Conservation (phyloP, 2,329 filamentous ascomycete species). For the Ophiostoma populinum region DNA sequence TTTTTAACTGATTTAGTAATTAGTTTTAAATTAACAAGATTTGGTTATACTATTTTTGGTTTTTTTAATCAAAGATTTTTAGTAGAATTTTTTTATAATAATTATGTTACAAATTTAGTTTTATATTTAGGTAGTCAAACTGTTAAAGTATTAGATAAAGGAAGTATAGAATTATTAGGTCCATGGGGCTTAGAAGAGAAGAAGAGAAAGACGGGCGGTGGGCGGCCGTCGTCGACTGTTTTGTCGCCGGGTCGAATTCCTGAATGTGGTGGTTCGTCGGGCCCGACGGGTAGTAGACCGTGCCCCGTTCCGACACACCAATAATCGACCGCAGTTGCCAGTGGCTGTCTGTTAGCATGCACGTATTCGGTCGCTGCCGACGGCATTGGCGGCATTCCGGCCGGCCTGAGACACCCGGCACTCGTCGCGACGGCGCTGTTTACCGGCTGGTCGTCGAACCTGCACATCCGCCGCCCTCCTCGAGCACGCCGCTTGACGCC, state of each 20-base stretch:
- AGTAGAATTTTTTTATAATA: slow-evolving; percentile 17
- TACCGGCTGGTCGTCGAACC: no score
- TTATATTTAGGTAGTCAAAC: slow-evolving; percentile 20
- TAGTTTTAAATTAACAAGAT: slow-evolving; percentile 13
- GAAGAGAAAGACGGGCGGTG: no score
- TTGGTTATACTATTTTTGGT: slow-evolving; percentile 17
- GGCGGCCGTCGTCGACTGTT: slow-evolving; percentile 56
- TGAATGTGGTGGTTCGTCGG: slow-evolving; percentile 47
- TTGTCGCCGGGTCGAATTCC: slow-evolving; percentile 49
- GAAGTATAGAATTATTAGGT: slow-evolving; percentile 13
- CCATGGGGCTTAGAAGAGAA: slow-evolving; percentile 11
- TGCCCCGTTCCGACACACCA: slow-evolving; percentile 57
- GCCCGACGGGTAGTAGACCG: slow-evolving; percentile 73
- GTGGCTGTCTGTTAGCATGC: slow-evolving; percentile 39
- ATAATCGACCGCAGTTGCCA: slow-evolving; percentile 85
- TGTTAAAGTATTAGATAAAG: slow-evolving; percentile 17
- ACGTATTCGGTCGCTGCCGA: no score
- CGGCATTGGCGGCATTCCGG: no score
- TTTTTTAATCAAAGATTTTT: slow-evolving; percentile 16
- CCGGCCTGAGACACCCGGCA: no score
- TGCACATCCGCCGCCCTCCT: slow-evolving; percentile 16
- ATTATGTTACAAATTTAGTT: slow-evolving; percentile 19
- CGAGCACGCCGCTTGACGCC: slow-evolving; percentile 37
- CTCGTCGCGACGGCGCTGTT: no score
- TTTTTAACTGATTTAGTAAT: slow-evolving; percentile 12